Conservation (phyloP, 176 grass and related monocot species). For the Triticum turgidum region DNA sequence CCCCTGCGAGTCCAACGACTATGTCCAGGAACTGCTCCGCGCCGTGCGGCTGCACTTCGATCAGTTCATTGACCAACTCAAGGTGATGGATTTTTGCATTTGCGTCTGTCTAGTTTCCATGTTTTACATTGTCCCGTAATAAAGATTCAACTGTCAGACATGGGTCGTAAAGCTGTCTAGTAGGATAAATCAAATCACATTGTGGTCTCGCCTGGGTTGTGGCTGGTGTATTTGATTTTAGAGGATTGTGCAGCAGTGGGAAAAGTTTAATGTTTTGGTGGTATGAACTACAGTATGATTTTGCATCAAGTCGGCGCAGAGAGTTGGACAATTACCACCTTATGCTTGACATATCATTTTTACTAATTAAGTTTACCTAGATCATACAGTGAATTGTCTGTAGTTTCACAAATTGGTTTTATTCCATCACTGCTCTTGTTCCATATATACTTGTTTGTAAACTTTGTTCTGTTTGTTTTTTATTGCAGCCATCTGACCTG, state of each 20-base stretch:
- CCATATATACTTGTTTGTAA: not conserved
- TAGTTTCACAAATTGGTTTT: not conserved
- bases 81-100: slow-evolving; percentile 46
- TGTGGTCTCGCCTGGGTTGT: not conserved
- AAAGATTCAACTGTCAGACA: not conserved
- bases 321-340: not conserved
- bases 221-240: not conserved
- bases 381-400: not conserved
- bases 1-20: slow-evolving; percentile 76
- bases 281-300: not conserved
- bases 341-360: not conserved
- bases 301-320: not conserved
- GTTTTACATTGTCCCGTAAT: not conserved
- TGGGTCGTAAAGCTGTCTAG: not conserved
- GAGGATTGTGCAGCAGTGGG: not conserved
- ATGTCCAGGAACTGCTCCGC: slow-evolving; percentile 66
- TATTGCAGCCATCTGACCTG: slow-evolving; percentile 54
- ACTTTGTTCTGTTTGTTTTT: not conserved
- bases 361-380: not conserved
- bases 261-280: not conserved
- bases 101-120: not conserved
- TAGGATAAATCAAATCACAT: not conserved
- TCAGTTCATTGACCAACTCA: slow-evolving; percentile 60
- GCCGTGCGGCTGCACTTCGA: slow-evolving; percentile 73
- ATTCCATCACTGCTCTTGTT: not conserved